Percentiles rank a stretch among this genome's conserved stretches.
Conservation (phyloP, 345 rosid genomes). For the Heritiera fomes region DNA sequence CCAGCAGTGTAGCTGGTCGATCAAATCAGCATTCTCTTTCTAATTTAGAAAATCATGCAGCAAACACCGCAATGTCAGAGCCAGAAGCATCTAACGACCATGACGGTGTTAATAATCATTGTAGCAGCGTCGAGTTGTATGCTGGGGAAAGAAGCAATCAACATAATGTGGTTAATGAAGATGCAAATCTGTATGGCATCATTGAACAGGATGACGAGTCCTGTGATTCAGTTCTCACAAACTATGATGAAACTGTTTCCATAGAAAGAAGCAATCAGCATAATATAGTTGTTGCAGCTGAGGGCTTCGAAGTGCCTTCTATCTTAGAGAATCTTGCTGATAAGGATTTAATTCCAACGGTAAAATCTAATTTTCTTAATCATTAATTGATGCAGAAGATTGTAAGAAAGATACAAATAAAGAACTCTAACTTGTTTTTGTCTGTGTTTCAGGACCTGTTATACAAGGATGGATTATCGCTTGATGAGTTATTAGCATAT, state of each 20-base stretch:
- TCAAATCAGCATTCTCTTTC: constrained; percentile 2
- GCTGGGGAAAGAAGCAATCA: neutral
- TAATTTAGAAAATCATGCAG: constrained; percentile 2
- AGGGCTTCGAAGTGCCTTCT: neutral
- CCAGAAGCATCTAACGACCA: neutral
- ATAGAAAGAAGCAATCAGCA: neutral
- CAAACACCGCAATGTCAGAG: neutral
- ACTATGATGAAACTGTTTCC: neutral
- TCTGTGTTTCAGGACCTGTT: neutral
- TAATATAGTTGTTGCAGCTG: neutral
- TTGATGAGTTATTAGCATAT: neutral
- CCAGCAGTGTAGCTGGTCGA: neutral
- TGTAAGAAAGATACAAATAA: neutral
- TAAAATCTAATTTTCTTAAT: neutral
- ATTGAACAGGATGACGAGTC: neutral
- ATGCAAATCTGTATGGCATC: neutral
- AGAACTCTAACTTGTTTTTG: neutral
- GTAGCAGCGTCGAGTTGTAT: neutral
- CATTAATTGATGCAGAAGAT: neutral
- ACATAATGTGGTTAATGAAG: neutral
- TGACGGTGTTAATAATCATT: neutral
- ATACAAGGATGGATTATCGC: neutral
- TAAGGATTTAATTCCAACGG: neutral
- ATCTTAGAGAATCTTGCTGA: neutral
- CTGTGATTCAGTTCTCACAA: neutral